Evolutionary conservation across 345 rosid species (phyloP), one percentile per base, ranked within the genome.

Genomic region (Linum usitatissimum): DNA sequence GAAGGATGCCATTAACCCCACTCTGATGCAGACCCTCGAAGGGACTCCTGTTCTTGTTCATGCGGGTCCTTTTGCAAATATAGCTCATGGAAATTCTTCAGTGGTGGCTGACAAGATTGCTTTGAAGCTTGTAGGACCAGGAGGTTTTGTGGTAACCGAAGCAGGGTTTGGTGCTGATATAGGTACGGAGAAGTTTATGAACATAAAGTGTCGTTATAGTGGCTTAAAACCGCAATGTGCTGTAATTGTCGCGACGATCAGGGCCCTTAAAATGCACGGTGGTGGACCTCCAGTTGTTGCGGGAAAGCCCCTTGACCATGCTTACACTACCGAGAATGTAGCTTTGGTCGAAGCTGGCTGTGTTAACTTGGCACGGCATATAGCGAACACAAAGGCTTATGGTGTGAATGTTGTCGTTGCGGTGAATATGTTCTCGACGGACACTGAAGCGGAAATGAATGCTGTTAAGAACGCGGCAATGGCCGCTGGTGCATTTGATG

Each of bases 221-320:
- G 92, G 95, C 51, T 68, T 93, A 66, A 84, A 69, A 56, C 97
- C 97, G 57, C 99, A 93, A 60, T 93, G 97, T 75, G 96, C 97
- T 45, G 75, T 93, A 74, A 88, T 93, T 62, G 99, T 93, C 66
- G 99, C 97, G 12, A 93, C 99, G 0, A 81, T 93, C 64, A 84
- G 99, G 73, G 99, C 97, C 69, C 81, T 90, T 85, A 93, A 93
- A 73, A 90, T 93, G 99, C 99, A 93, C 62, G 99, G 99, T 53
- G 99, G 97, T 21, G 99, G 99, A 18, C 99, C 97, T 62, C 76
- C 73, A 64, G 99, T 90, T 70, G 90, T 84, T 66, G 99, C 99
- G 38, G 99, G 99, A 78, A 93, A 83, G 76, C 96, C 99, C 69
- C 97, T 93, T 40, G 91, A 93, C 73, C 81, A 48, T 58, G 95